Evolutionary conservation across 2,329 filamentous ascomycete genomes (phyloP).

Genomic region (Xylaria arbuscula): DNA sequence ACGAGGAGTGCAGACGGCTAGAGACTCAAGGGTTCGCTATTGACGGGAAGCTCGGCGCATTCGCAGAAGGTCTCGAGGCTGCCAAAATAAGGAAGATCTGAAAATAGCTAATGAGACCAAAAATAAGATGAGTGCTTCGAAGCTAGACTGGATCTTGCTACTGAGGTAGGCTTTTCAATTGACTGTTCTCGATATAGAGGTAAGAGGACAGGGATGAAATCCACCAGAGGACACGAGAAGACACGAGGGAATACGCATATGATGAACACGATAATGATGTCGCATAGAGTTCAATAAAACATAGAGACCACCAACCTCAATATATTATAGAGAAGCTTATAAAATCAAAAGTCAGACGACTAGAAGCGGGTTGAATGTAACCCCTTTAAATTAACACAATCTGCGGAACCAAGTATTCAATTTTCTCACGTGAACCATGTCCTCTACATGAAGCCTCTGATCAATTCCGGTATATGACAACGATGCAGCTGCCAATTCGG

Average conservation of each 20-base stretch:
- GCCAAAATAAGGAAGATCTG: slow-evolving; percentile 42
- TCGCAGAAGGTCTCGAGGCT: slow-evolving; percentile 49
- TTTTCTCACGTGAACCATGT: background rate
- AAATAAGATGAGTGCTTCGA: background rate
- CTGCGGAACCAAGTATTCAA: background rate
- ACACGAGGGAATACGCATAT: background rate
- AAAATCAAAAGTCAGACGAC: slow-evolving; percentile 18
- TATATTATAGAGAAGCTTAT: background rate
- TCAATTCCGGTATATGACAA: slow-evolving; percentile 15
- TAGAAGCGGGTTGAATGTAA: background rate
- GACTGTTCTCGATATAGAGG: background rate
- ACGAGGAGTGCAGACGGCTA: slow-evolving; percentile 57
- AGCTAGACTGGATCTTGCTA: background rate
- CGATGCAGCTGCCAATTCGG: slow-evolving; percentile 27
- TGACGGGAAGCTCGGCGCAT: slow-evolving; percentile 49
- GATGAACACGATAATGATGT: background rate
- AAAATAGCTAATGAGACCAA: background rate
- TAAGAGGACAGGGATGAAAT: background rate
- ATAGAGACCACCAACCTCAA: slow-evolving; percentile 6
- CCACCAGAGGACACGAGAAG: background rate
- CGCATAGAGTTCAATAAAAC: slow-evolving; percentile 9
- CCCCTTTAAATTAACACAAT: background rate
- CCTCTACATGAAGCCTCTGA: background rate
- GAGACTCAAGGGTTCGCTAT: slow-evolving; percentile 52
- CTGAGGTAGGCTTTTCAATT: background rate